Base-by-base conservation (phyloP, 805 yeast genomes). In the Nakazawaea sp. region DNA sequence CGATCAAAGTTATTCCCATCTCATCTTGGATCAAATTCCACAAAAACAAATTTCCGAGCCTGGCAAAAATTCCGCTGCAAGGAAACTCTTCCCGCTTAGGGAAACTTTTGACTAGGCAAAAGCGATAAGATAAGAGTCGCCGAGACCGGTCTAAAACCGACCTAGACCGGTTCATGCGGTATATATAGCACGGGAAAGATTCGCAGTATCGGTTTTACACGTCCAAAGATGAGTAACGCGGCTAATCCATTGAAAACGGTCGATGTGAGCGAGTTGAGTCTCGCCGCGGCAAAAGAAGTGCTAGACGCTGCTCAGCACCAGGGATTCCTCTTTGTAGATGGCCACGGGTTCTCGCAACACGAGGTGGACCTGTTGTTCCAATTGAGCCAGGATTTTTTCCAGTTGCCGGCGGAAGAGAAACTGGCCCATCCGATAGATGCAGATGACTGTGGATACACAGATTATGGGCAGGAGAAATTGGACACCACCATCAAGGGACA, bases 401-500 rank as follows among this genome's bases (percentile, higher is more conserved):
- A 53, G 5, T 19, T 37, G 7, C 67, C 72, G 1, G 30, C 38
- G 2, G 56, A 53, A 4, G 57, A 59, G 30, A 70, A 70, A 44
- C 10, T 32, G 11, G 41, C 55, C 33, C 29, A 23, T 12, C 33
- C 33, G 1, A 74, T 78, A 18, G 70, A 68, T 30, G 54, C 53
- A 3, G 55, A 66, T 32, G 78, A 79, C 50, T 67, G 68, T 45
- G 87, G 86, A 3, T 79, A 79, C 50, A 70, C 81, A 3, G 55
- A 62, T 27, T 62, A 66, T 44, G 70, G 72, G n/a, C 72, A 66
- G 29, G 87, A 79, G 51, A 73, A 62, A 47, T 61, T 63, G 41
- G 49, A 67, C 62, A 32, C 33, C 2, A 43, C 25, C 3, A 16
- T 30, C 42, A 42, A 18, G 3, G 19, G 13, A 8, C 46, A 52